Percentiles rank a stretch among this genome's conserved stretches.
These are phyloP conservation scores for Aspergillus candidus DNA, from an alignment of 2,329 filamentous ascomycete species.

Conservation along the genomic window DNA sequence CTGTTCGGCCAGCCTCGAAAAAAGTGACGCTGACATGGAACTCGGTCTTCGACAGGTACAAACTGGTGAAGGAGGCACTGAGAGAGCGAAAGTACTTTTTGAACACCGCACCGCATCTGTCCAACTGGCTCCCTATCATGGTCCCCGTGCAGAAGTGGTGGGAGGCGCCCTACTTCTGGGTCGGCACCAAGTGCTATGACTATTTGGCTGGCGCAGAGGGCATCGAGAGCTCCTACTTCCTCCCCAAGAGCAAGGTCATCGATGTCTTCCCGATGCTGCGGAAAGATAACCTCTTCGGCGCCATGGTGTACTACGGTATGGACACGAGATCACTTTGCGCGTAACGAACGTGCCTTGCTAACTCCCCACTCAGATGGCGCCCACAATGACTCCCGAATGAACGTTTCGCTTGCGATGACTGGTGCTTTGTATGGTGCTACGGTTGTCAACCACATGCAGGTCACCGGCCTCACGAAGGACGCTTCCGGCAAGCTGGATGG, in stretches of 20 bases:
- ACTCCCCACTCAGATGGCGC: constrained; percentile 58
- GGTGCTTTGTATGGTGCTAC: constrained; percentile 81
- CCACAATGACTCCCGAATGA: constrained; percentile 90
- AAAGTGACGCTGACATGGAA: constrained; percentile 1
- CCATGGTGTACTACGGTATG: constrained; percentile 75
- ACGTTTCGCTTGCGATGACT: constrained; percentile 80
- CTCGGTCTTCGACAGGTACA: constrained; percentile 39
- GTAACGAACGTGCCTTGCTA: constrained; percentile 3
- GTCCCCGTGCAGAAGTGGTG: constrained; percentile 77
- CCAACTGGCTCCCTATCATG: constrained; percentile 75
- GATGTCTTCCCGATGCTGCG: constrained; percentile 87
- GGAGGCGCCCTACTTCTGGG: constrained; percentile 71
- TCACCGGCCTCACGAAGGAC: constrained; percentile 70
- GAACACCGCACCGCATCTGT: constrained; percentile 75
- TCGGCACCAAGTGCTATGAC: constrained; percentile 73
- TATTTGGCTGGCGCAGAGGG: constrained; percentile 78
- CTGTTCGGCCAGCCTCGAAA: background rate
- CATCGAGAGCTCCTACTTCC: constrained; percentile 82
- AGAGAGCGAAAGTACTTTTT: constrained; percentile 78
- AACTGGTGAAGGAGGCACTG: constrained; percentile 73
- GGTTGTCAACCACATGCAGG: constrained; percentile 76
- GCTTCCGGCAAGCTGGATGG: constrained; percentile 66
- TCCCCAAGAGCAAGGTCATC: constrained; percentile 77
- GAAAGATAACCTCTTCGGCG: constrained; percentile 69
- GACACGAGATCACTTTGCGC: background rate